Conservation (phyloP, 129 eudicot species). For the Flaveria sonorensis region DNA sequence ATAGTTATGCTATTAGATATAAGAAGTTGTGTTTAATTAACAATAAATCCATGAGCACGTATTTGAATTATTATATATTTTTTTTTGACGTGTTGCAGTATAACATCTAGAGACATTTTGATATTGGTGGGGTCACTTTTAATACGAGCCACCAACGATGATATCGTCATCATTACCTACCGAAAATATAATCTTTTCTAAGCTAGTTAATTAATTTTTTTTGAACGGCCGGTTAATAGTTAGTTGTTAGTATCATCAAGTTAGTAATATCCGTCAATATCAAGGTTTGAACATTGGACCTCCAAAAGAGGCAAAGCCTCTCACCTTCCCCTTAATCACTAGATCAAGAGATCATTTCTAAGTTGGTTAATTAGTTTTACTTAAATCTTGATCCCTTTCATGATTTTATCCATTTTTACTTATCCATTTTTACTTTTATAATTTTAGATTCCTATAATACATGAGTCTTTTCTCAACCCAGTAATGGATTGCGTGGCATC, state of each 20-base stretch:
- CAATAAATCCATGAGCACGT: background rate
- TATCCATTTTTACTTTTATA: too few relatives aligned
- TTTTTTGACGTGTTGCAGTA: conserved; percentile 9
- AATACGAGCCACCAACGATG: conserved; percentile 47
- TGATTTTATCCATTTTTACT: background rate
- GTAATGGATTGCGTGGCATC: too few relatives aligned
- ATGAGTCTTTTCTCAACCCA: too few relatives aligned
- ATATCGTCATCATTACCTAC: conserved; percentile 1
- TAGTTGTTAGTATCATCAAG: too few relatives aligned
- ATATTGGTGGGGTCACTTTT: conserved; percentile 47
- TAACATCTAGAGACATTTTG: conserved; percentile 24
- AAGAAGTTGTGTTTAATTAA: background rate
- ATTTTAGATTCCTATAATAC: too few relatives aligned
- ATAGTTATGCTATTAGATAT: background rate
- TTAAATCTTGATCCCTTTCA: background rate
- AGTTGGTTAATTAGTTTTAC: background rate
- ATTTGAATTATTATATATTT: background rate
- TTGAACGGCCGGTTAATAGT: too few relatives aligned
- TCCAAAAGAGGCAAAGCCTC: too few relatives aligned
- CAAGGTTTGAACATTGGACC: too few relatives aligned
- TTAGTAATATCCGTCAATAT: too few relatives aligned
- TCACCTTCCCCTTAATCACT: too few relatives aligned
- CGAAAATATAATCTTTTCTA: background rate
- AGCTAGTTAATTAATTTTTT: background rate
- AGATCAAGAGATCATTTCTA: background rate